Percentiles rank a stretch among this genome's conserved stretches.
These are phyloP conservation scores for Brassica incana DNA, from an alignment of 345 rosid species.

Conservation along the genomic window DNA sequence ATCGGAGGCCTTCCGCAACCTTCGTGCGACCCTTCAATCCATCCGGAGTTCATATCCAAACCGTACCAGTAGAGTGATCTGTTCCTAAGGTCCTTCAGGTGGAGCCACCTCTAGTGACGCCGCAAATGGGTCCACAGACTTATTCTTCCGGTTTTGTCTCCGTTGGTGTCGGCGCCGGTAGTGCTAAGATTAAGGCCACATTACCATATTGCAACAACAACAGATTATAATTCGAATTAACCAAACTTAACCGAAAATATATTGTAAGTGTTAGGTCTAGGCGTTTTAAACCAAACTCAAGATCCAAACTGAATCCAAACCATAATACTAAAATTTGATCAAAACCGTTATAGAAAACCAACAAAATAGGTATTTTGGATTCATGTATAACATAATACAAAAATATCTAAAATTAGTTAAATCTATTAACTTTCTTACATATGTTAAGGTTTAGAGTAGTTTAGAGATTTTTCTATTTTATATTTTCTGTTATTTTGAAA, in stretches of 20 bases:
- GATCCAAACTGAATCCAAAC: background rate
- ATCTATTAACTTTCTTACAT: too few relatives aligned
- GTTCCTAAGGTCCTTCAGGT: too few relatives aligned
- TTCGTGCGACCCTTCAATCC: too few relatives aligned
- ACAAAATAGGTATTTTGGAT: background rate
- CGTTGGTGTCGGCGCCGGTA: constrained; percentile 46
- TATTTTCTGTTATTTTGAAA: too few relatives aligned
- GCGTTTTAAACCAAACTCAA: background rate
- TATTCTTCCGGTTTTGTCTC: constrained; percentile 32
- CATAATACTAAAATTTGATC: background rate
- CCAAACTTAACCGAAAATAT: background rate
- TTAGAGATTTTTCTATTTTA: too few relatives aligned
- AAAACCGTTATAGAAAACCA: background rate
- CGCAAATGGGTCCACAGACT: constrained; percentile 53
- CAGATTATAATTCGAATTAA: background rate
- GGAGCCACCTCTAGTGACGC: constrained; percentile 59
- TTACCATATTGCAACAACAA: background rate
- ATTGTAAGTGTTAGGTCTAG: background rate
- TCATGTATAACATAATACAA: background rate
- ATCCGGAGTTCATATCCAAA: too few relatives aligned
- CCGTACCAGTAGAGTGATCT: too few relatives aligned
- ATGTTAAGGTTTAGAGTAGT: too few relatives aligned
- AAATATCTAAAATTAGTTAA: background rate
- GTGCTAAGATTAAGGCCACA: constrained; percentile 48
- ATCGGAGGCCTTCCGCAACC: too few relatives aligned